A percentile compares a stretch with the other conserved stretches of the same genome.
Conservation (phyloP, 2,329 filamentous ascomycete species). For the Microsporum audouinii region DNA sequence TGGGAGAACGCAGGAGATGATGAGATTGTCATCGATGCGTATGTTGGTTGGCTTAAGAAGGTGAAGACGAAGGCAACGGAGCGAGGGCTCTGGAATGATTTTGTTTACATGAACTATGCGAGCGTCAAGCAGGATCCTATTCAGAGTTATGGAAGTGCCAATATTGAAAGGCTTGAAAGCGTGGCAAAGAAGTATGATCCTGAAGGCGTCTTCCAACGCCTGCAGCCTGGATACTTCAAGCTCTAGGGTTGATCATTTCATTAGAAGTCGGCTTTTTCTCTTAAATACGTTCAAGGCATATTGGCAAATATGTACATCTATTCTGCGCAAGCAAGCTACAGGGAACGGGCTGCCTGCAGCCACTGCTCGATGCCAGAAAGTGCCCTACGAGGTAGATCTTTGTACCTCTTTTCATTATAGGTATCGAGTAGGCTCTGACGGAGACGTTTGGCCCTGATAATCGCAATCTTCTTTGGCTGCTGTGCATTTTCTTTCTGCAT, state of each 20-base stretch:
- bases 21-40: conserved; percentile 9
- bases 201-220: conserved; percentile 25
- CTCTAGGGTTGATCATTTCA: not conserved
- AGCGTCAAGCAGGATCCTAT: conserved; percentile 28
- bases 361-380: not conserved
- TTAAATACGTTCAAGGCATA: not conserved
- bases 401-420: not conserved
- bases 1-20: conserved; percentile 20
- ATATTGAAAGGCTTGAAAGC: conserved; percentile 21
- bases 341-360: not conserved
- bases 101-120: conserved; percentile 36
- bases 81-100: conserved; percentile 18
- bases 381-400: not conserved
- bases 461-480: not conserved
- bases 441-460: not conserved
- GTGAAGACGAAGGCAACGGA: conserved; percentile 18
- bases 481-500: not conserved
- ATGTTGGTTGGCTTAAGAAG: not conserved
- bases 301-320: not conserved
- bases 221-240: conserved; percentile 24
- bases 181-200: conserved; percentile 32
- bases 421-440: not conserved
- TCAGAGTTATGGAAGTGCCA: conserved; percentile 27
- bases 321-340: not conserved
- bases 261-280: not conserved